Percentiles rank a stretch among this genome's conserved stretches.
These are phyloP conservation scores for Heterobasidion parviporum DNA, from an alignment of 1,284 basidiomycete species.

Conservation along the genomic window DNA sequence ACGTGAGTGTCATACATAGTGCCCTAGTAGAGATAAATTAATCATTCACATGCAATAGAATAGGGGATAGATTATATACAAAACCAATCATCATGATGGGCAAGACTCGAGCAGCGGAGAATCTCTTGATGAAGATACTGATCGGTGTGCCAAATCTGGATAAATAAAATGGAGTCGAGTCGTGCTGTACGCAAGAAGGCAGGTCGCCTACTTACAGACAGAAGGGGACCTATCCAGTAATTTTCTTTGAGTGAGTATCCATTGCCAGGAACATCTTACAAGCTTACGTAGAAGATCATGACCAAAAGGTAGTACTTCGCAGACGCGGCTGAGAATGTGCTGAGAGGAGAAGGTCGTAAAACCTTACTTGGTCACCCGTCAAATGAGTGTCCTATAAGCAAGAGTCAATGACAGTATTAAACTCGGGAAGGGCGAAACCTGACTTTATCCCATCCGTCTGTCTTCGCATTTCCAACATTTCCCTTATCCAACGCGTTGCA, in stretches of 20 bases:
- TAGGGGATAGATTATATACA: not conserved
- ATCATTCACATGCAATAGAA: not conserved
- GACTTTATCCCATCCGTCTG: conserved; percentile 38
- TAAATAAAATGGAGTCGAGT: too few relatives aligned
- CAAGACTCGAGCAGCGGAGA: not conserved
- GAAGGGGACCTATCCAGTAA: not conserved
- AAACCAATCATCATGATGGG: conserved; percentile 4
- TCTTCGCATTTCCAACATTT: conserved; percentile 48
- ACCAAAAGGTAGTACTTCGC: conserved; percentile 35
- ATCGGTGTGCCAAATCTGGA: conserved; percentile 1
- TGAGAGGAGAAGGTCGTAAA: not conserved
- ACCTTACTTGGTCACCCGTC: not conserved
- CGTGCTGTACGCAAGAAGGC: not conserved
- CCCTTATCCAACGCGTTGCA: conserved; percentile 47
- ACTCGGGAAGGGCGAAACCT: not conserved
- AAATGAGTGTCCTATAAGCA: not conserved
- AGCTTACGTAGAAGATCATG: conserved; percentile 11
- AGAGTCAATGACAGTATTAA: conserved; percentile 3
- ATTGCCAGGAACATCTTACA: too few relatives aligned
- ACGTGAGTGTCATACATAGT: not conserved
- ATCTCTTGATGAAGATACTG: conserved; percentile 3
- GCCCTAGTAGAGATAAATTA: conserved; percentile 15
- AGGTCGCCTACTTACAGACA: not conserved
- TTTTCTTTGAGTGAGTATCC: not conserved
- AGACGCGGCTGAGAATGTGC: not conserved